Evolutionary conservation across 2,329 filamentous ascomycete genomes (phyloP), one percentile per base, ranked within the genome.

Genomic region (Celoporthe dispersa): DNA sequence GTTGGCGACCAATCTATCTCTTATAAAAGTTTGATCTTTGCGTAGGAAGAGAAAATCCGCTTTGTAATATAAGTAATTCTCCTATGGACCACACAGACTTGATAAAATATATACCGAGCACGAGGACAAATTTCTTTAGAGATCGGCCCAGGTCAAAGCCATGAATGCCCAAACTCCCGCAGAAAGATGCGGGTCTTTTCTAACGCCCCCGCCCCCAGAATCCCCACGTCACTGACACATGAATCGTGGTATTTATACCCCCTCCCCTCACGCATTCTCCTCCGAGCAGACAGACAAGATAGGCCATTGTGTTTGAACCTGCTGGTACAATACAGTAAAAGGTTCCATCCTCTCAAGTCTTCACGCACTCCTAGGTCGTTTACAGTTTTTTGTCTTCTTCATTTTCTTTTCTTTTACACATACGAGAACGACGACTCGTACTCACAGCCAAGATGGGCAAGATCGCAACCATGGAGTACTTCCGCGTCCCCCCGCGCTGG

Each of bases 401-500:
- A n/a, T n/a, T n/a, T n/a, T n/a, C n/a, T n/a, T n/a, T n/a, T n/a
- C n/a, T n/a, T n/a, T n/a, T n/a, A n/a, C n/a, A n/a, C 55, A 59
- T 14, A 28, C 22, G n/a, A n/a, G n/a, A 39, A 8, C 35, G 35
- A 37, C 2, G 7, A 33, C 44, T 12, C 19, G 11, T 25, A 12
- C 37, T 39, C 37, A 39, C 37, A 41, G 39, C 39, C 65, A 71
- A 66, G 2, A 90, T 90, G 88, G 83, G 83, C 1, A 88, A 87
- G 73, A 91, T 91, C 75, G 84, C 84, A 72, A 82, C 75, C 16
- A 86, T 91, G 35, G 88, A 91, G 75, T 90, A 91, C 76, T 91
- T 91, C 77, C 84, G 88, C 37, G 87, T 91, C 33, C 86, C 87
- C 64, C 89, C 89, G 28, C 82, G 89, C 63, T 91, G 89, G 89